These are phyloP conservation scores for Stephanodiscus minutulus DNA, from an alignment of 108 stramenopile species.

Conservation along the genomic window DNA sequence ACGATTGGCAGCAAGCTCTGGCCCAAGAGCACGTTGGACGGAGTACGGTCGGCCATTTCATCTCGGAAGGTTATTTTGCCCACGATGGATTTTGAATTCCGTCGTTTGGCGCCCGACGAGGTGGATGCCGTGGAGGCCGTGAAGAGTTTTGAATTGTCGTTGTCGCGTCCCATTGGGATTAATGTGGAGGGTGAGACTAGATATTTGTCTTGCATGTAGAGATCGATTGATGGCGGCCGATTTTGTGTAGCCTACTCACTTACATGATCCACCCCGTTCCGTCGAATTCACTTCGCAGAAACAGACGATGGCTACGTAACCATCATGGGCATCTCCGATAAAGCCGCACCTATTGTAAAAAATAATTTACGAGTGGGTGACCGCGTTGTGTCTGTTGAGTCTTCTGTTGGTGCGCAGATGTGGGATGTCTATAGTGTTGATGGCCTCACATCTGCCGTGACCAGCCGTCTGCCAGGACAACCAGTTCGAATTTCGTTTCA, in stretches of 20 bases:
- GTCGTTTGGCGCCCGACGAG: conserved; percentile 35
- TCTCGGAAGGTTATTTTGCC: conserved; percentile 60
- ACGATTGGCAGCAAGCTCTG: conserved; percentile 74
- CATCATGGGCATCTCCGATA: conserved; percentile 68
- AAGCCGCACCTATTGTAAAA: conserved; percentile 61
- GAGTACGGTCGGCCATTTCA: conserved; percentile 72
- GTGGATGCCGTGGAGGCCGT: conserved; percentile 17
- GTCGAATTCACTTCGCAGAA: conserved; percentile 38
- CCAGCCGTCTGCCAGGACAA: conserved; percentile 78
- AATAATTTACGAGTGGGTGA: conserved; percentile 71
- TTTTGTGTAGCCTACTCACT: not conserved
- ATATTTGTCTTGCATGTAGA: too few species aligned
- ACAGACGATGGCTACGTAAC: conserved; percentile 79
- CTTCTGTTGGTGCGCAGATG: conserved; percentile 71
- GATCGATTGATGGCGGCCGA: not conserved
- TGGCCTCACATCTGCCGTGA: conserved; percentile 82
- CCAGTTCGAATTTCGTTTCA: conserved; percentile 72
- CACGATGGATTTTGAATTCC: conserved; percentile 61
- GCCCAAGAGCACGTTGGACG: conserved; percentile 83
- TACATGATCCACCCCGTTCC: not conserved
- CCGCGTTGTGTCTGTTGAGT: conserved; percentile 76
- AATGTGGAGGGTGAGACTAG: conserved; percentile 66
- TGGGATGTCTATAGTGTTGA: conserved; percentile 87
- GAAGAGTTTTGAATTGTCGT: conserved; percentile 61
- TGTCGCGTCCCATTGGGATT: conserved; percentile 76